These are phyloP conservation scores for Lichtheimia ramosa DNA, from an alignment of 371 early-diverging fungal species.

Conservation along the genomic window DNA sequence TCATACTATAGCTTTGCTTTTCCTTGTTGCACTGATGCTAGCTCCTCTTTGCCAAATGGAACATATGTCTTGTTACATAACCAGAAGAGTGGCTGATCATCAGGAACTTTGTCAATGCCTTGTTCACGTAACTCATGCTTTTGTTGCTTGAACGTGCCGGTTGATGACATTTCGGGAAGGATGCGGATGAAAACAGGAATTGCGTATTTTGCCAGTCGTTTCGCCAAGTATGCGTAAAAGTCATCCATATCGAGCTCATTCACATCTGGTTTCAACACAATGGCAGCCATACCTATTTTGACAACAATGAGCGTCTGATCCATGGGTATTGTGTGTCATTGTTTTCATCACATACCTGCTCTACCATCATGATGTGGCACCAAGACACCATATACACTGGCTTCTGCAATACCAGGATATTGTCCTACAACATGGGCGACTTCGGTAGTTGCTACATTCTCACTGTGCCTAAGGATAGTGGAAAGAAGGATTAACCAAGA, in stretches of 20 bases:
- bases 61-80: slow-evolving; percentile 31
- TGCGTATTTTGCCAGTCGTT: slow-evolving; percentile 58
- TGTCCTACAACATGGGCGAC: slow-evolving; percentile 56
- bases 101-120: slow-evolving; percentile 34
- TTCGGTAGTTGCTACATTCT: slow-evolving; percentile 74
- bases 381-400: slow-evolving; percentile 61
- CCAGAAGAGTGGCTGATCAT: slow-evolving; percentile 48
- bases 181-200: slow-evolving; percentile 59
- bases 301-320: slow-evolving; percentile 30
- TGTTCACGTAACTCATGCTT: slow-evolving; percentile 48
- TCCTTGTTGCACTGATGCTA: too few species aligned
- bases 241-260: slow-evolving; percentile 37
- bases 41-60: background rate
- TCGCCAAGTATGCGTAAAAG: slow-evolving; percentile 26
- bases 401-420: slow-evolving; percentile 62
- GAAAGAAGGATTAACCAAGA: slow-evolving; percentile 50
- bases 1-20: too few species aligned
- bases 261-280: slow-evolving; percentile 28
- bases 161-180: slow-evolving; percentile 42
- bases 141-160: slow-evolving; percentile 57
- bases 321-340: slow-evolving; percentile 62
- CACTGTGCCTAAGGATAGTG: slow-evolving; percentile 67
- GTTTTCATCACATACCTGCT: slow-evolving; percentile 64
- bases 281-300: slow-evolving; percentile 68
- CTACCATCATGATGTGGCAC: slow-evolving; percentile 63